phyloP scores from a whole-genome alignment of 192 early-diverging fungal species.

The Gonapodya sp. region DNA sequence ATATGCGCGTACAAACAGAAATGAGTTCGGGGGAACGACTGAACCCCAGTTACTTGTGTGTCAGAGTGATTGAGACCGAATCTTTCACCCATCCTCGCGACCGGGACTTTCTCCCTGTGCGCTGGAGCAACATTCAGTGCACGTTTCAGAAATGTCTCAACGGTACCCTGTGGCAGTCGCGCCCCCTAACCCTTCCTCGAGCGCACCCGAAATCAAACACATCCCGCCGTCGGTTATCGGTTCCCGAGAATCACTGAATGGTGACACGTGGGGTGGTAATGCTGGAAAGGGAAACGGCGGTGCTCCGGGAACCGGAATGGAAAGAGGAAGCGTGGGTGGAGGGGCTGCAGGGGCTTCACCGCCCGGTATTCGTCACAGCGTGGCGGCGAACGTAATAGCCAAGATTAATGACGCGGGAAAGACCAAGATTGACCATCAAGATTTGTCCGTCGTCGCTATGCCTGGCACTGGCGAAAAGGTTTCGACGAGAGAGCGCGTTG shows the following conservation, averaged over 20 bases:
- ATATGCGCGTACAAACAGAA: no score
- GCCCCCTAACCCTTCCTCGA: neutral
- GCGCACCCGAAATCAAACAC: neutral
- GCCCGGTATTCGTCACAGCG: neutral
- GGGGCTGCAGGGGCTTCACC: neutral
- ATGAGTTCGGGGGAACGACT: neutral
- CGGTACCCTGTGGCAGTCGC: neutral
- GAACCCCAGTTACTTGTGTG: neutral
- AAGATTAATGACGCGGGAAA: neutral
- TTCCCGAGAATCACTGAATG: neutral
- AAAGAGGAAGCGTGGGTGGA: neutral
- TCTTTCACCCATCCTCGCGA: no score
- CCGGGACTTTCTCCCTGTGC: no score
- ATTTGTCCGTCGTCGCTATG: conserved; percentile 5
- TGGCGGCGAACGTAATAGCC: neutral
- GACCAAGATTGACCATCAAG: neutral
- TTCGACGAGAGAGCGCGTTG: conserved; percentile 59
- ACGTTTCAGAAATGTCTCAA: neutral
- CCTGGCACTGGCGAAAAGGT: conserved; percentile 48
- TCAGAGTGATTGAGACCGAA: no score
- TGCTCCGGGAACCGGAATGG: neutral
- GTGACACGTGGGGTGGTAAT: neutral
- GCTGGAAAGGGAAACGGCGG: neutral
- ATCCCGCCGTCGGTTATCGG: neutral
- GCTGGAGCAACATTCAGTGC: no score